phyloP scores from a whole-genome alignment of 169 alveolate genomes.

The Plasmodium inui region DNA sequence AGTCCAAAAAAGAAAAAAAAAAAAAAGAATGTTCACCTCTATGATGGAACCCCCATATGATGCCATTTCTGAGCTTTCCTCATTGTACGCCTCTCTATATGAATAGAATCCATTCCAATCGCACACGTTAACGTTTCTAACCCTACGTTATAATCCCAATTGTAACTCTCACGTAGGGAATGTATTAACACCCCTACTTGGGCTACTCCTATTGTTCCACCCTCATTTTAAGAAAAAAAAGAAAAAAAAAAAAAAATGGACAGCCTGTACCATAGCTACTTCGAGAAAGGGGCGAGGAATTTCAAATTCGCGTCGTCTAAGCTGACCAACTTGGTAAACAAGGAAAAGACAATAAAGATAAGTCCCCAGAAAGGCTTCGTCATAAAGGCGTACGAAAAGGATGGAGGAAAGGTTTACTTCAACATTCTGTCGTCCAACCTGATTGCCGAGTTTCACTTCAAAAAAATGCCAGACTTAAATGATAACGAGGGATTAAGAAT shows the following conservation, averaged over 20 bases:
- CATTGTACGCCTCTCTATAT: neutral
- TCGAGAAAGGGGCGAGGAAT: neutral
- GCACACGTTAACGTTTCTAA: neutral
- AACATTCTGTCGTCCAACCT: conserved; percentile 57
- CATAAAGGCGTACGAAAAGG: conserved; percentile 71
- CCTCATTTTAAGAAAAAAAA: neutral
- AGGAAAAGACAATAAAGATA: conserved; percentile 58
- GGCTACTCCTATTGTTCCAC: neutral
- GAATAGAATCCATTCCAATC: neutral
- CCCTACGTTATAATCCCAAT: neutral
- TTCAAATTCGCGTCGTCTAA: conserved; percentile 40
- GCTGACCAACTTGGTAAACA: conserved; percentile 10
- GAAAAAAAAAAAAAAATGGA: conserved; percentile 11
- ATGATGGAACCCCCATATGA: neutral
- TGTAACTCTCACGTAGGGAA: neutral
- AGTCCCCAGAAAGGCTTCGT: conserved; percentile 76
- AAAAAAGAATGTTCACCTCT: neutral
- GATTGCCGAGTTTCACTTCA: conserved; percentile 70
- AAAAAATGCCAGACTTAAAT: conserved; percentile 56
- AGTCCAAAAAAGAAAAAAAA: neutral
- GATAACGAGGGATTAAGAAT: conserved; percentile 70
- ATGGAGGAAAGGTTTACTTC: conserved; percentile 72
- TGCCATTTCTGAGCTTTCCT: neutral
- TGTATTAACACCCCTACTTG: neutral
- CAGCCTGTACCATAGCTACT: conserved; percentile 1